Percentiles rank a stretch among this genome's conserved stretches.
phyloP scores from a whole-genome alignment of 2,329 filamentous ascomycete genomes.

The Clarireedia hainanense region DNA sequence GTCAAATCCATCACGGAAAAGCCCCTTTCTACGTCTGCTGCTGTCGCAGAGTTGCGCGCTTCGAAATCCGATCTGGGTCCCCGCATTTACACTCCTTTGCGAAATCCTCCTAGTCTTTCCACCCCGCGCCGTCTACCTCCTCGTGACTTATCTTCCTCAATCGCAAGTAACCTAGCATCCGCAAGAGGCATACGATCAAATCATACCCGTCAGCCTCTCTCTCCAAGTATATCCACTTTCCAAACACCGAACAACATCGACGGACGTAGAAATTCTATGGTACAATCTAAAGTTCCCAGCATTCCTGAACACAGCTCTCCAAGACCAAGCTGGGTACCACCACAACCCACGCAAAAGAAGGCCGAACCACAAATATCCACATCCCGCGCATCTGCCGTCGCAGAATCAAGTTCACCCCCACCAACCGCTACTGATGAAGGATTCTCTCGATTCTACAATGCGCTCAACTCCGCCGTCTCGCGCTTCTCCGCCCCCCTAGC shows the following conservation, averaged over 20 bases:
- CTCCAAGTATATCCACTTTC: conserved; percentile 65
- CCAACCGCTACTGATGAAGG: conserved; percentile 55
- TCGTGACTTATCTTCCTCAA: conserved; percentile 70
- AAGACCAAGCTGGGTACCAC: conserved; percentile 45
- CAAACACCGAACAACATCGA: conserved; percentile 65
- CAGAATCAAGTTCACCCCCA: conserved; percentile 19
- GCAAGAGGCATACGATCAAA: conserved; percentile 69
- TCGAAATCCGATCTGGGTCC: conserved; percentile 27
- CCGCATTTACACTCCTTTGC: conserved; percentile 21
- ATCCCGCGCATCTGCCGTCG: conserved; percentile 28
- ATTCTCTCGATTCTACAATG: conserved; percentile 86
- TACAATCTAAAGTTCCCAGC: conserved; percentile 42
- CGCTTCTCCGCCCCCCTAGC: conserved; percentile 83
- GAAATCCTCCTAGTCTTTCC: conserved; percentile 21
- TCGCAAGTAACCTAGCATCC: conserved; percentile 80
- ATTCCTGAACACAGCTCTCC: conserved; percentile 43
- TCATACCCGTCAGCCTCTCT: conserved; percentile 58
- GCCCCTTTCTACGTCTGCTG: conserved; percentile 25
- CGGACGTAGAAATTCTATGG: conserved; percentile 40
- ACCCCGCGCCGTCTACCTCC: conserved; percentile 37
- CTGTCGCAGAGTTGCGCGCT: conserved; percentile 27
- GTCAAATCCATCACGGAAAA: conserved; percentile 24
- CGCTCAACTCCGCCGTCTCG: conserved; percentile 82
- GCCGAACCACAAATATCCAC: conserved; percentile 20
- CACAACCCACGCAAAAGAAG: conserved; percentile 29